Base-by-base conservation (phyloP, 345 rosid genomes). In the Ricinus communis region DNA sequence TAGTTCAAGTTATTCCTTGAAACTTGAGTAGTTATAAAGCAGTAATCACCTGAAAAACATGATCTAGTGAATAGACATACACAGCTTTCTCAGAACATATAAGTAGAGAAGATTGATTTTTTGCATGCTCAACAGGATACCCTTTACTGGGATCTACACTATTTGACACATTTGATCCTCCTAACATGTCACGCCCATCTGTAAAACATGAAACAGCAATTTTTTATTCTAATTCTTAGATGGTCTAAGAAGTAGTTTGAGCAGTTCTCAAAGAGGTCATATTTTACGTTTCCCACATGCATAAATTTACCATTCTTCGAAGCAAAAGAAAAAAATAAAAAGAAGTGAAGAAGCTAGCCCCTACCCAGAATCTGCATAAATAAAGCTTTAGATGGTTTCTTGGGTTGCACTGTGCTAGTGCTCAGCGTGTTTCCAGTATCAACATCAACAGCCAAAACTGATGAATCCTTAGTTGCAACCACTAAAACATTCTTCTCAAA, bases 1-100 rank as follows among this genome's bases (percentile, higher is more conserved):
- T 19, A 62, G 24, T 31, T 47, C 7, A 43, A 38, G 10, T 28
- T 33, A 0, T 18, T 50, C 62, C 22, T 13, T 0, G 13, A 63
- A n/a, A 38, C 5, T 41, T 27, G 15, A 65, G 45, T 57, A 50
- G 36, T 28, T 33, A 54, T 40, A 14, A 43, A 59, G 66, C 22
- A 52, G 54, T 19, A n/a, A 43, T 69, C 86, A 86, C 96, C 90
- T 91, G 98, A 70, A 84, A 77, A 62, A 83, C 79, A 24, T 91
- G 95, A 62, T 70, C 69, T 53, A 91, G 71, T 47, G 97, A 88
- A 81, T 91, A 94, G 63, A 88, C 71, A 71, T 91, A 94, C 54
- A 80, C 86, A 47, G 97, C 91, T 83, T 90, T 94, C 87, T 94
- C 97, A 4, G 91, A 90, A 73, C 97, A 91, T 50, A 90, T 25